Percentiles rank a stretch among this genome's conserved stretches.
phyloP scores from a whole-genome alignment of 2,329 filamentous ascomycete genomes.

The Ceratocystis albifundus region DNA sequence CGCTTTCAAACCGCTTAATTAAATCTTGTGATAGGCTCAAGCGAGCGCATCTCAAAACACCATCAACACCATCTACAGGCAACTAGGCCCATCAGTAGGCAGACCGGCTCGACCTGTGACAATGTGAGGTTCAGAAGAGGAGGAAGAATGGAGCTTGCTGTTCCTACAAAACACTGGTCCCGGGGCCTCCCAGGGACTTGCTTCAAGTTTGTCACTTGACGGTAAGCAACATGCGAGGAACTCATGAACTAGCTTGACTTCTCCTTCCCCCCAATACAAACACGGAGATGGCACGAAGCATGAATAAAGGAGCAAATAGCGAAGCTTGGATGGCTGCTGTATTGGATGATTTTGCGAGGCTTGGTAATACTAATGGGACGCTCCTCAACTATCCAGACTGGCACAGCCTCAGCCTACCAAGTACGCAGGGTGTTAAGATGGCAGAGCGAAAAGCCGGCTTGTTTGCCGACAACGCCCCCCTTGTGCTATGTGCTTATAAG shows the following conservation, averaged over 20 bases:
- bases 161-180: neutral
- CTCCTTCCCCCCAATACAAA: neutral
- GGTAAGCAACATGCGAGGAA: conserved; percentile 4
- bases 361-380: neutral
- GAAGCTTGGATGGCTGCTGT: conserved; percentile 4
- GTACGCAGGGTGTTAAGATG: neutral
- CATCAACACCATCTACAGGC: neutral
- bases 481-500: neutral
- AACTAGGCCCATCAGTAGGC: neutral
- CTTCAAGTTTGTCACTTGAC: neutral
- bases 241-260: neutral
- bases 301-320: neutral
- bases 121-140: neutral
- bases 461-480: too few relatives aligned
- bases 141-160: neutral
- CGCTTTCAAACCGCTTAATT: neutral
- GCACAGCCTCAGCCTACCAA: too few relatives aligned
- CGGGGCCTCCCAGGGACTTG: conserved; percentile 1
- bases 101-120: neutral
- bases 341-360: conserved; percentile 1
- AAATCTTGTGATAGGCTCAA: conserved; percentile 1
- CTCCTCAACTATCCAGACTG: neutral
- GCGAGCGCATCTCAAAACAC: conserved; percentile 4
- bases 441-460: neutral
- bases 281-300: neutral